Evolutionary conservation across 805 yeast genomes (phyloP), one percentile per base, ranked within the genome.

Genomic region (Tetrapisispora namnaoensis): DNA sequence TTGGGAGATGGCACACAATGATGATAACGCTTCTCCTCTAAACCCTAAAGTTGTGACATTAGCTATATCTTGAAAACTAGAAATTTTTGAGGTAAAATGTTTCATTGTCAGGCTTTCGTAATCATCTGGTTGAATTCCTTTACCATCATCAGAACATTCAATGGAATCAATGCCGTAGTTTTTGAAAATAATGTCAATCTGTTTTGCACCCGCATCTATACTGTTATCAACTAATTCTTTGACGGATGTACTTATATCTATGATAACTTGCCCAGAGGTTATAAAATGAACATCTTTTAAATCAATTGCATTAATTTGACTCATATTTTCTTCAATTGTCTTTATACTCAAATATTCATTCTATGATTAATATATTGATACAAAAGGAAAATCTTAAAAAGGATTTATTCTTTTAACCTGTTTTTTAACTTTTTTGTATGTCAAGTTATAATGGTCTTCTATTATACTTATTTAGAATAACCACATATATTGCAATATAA

Each of bases 251-350:
- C 78, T 71, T 40, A 93, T 66, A 56, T 86, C 95, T 5, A 82
- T 77, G 13, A 93, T 85, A 14, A 93, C 98, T 63, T 93, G 99
- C 0, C 96, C 96, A 0, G 97, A 87, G 0, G 96, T 88, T 49
- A 91, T 79, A 51, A 75, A 72, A 54, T 85, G 86, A 7, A 89
- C 74, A 55, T 90, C 95, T 10, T 57, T 55, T 1, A 54, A 53
- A 35, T 70, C 71, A 27, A 81, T 77, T 5, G 71, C 70, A 34
- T 58, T 50, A 16, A 72, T 66, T 44, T 49, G 52, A 36, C 51
- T 37, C 57, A 53, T 53, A 21, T 14, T 40, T 16, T 9, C 7
- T 17, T 34, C 28, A 32, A 14, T 32, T 10, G 14, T 11, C 11
- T 32, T 13, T 32, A 4, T 4, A 5, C 4, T 14, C 4, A 32